Evolutionary conservation across 805 yeast genomes (phyloP).

Genomic region (Kazachstania bromeliacearum): DNA sequence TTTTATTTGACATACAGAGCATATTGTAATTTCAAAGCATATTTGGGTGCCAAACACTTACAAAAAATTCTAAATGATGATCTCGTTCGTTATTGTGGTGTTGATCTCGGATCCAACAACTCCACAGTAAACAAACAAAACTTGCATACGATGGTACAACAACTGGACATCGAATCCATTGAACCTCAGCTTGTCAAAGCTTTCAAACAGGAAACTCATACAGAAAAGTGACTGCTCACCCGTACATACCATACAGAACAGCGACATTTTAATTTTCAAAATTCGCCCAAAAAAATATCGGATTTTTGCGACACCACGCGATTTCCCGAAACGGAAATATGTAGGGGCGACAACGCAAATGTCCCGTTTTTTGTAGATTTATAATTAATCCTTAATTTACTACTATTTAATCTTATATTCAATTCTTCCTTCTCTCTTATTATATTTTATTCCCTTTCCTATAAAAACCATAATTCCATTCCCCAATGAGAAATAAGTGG

Average conservation of each 20-base stretch:
- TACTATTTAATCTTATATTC: not conserved
- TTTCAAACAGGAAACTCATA: not conserved
- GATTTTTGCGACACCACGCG: no score
- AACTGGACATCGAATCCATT: not conserved
- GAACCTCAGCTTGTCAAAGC: not conserved
- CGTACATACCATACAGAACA: no score
- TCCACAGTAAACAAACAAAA: not conserved
- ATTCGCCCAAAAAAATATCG: no score
- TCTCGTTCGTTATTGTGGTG: slow-evolving; percentile 12
- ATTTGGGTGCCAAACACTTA: slow-evolving; percentile 63
- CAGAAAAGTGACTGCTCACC: not conserved
- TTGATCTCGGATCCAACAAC: not conserved
- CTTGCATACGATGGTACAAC: not conserved
- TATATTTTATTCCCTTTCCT: not conserved
- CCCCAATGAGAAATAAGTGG: slow-evolving; percentile 91
- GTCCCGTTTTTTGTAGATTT: no score
- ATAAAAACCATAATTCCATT: not conserved
- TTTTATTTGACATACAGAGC: slow-evolving; percentile 73
- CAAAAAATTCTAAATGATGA: slow-evolving; percentile 42
- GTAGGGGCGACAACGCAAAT: no score
- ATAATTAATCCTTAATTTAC: not conserved
- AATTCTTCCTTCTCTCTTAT: not conserved
- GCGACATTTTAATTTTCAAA: no score
- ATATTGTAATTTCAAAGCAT: slow-evolving; percentile 77
- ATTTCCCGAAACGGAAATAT: no score